Evolutionary conservation across 441 rosid species (phyloP).

Genomic region (Eruca vesicaria): DNA sequence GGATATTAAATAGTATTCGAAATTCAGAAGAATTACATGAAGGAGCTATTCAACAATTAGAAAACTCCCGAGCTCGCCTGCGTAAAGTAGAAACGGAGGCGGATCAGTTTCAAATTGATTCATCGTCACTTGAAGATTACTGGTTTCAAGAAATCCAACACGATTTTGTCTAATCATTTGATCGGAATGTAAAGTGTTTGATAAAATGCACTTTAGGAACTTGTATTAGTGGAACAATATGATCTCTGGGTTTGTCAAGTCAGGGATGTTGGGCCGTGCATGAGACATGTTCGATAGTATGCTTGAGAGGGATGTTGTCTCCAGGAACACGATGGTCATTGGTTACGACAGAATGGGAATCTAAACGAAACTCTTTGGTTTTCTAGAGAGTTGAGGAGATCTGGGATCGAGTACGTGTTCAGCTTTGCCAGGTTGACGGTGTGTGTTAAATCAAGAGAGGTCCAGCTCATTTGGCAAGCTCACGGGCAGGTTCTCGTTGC

Average conservation of each 20-base stretch:
- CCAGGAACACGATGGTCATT: slow-evolving; percentile 81
- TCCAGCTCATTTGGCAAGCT: slow-evolving; percentile 56
- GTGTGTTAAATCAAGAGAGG: slow-evolving; percentile 54
- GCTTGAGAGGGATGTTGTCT: slow-evolving; percentile 67
- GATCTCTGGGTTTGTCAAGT: slow-evolving; percentile 66
- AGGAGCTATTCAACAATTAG: too few relatives aligned
- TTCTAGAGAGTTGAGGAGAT: slow-evolving; percentile 55
- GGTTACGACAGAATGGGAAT: slow-evolving; percentile 51
- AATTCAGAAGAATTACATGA: too few relatives aligned
- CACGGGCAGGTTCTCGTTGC: slow-evolving; percentile 74
- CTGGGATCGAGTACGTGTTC: slow-evolving; percentile 52
- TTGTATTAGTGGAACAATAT: slow-evolving; percentile 69
- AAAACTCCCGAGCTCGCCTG: too few relatives aligned
- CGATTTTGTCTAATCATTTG: slow-evolving; percentile 54
- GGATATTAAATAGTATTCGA: too few relatives aligned
- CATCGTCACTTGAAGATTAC: slow-evolving; percentile 80
- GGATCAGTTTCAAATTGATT: slow-evolving; percentile 42
- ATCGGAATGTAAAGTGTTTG: slow-evolving; percentile 66
- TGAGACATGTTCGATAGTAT: slow-evolving; percentile 61
- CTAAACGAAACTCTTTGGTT: slow-evolving; percentile 43
- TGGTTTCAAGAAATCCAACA: slow-evolving; percentile 45
- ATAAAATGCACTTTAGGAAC: slow-evolving; percentile 55
- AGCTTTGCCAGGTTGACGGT: slow-evolving; percentile 66
- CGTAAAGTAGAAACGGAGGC: too few relatives aligned
- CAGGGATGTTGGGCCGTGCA: slow-evolving; percentile 61